Percentiles rank a stretch among this genome's conserved stretches.
Evolutionary conservation across 1,284 basidiomycete species (phyloP).

Genomic region (Moesziomyces globuligerus): DNA sequence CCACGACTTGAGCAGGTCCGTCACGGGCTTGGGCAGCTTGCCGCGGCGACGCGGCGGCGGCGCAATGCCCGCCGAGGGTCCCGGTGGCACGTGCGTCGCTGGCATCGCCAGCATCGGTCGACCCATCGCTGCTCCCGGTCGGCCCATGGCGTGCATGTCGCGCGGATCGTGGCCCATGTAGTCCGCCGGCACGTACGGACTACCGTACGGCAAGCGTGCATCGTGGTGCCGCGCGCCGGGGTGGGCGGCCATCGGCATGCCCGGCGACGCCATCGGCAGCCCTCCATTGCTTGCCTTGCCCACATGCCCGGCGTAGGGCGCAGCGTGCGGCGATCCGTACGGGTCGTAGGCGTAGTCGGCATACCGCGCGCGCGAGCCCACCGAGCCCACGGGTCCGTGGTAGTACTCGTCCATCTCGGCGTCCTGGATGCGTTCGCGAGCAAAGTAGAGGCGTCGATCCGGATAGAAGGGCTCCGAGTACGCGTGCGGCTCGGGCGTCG

Average conservation of each 20-base stretch:
- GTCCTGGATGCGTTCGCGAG: slow-evolving; percentile 45
- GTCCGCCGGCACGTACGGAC: slow-evolving; percentile 25
- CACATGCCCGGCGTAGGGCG: slow-evolving; percentile 13
- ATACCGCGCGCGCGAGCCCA: slow-evolving; percentile 12
- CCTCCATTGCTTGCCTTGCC: slow-evolving; percentile 17
- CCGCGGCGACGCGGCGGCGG: slow-evolving; percentile 72
- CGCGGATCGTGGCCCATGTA: slow-evolving; percentile 32
- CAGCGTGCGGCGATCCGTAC: slow-evolving; percentile 34
- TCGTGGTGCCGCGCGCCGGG: slow-evolving; percentile 17
- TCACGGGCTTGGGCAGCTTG: slow-evolving; percentile 88
- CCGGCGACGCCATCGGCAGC: slow-evolving; percentile 15
- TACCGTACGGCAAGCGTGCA: slow-evolving; percentile 10
- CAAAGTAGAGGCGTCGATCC: slow-evolving; percentile 46
- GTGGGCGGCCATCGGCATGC: slow-evolving; percentile 16
- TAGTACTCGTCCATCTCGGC: slow-evolving; percentile 50
- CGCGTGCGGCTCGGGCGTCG: slow-evolving; percentile 24
- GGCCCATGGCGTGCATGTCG: slow-evolving; percentile 28
- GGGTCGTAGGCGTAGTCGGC: slow-evolving; percentile 32
- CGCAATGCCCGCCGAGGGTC: slow-evolving; percentile 43
- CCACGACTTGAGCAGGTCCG: slow-evolving; percentile 89
- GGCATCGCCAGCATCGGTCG: slow-evolving; percentile 29
- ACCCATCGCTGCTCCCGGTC: slow-evolving; percentile 14
- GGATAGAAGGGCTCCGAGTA: slow-evolving; percentile 46
- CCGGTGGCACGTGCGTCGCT: slow-evolving; percentile 36
- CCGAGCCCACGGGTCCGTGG: slow-evolving; percentile 19